phyloP scores from a whole-genome alignment of 108 stramenopile species.

The Mayamaea pseudoterrestris region DNA sequence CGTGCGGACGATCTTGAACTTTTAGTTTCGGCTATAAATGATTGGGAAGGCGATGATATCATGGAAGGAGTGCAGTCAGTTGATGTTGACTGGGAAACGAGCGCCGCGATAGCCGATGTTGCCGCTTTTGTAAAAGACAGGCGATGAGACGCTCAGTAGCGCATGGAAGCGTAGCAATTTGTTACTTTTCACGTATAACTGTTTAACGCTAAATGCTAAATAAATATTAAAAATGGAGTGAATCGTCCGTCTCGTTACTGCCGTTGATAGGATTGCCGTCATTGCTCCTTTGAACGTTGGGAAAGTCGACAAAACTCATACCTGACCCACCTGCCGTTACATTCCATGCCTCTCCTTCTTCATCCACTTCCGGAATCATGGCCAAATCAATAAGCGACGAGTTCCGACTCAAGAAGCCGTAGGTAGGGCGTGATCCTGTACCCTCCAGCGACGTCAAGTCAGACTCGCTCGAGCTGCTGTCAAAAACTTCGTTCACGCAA shows the following conservation, averaged over 20 bases:
- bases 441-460: not conserved
- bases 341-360: not conserved
- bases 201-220: too few relatives aligned
- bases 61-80: slow-evolving; percentile 9
- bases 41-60: slow-evolving; percentile 3
- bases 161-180: too few relatives aligned
- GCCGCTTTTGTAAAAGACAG: too few relatives aligned
- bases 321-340: slow-evolving; percentile 4
- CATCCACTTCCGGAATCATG: slow-evolving; percentile 36
- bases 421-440: not conserved
- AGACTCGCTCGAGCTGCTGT: not conserved
- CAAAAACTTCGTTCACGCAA: slow-evolving; percentile 9
- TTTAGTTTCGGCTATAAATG: slow-evolving; percentile 7
- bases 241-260: too few relatives aligned
- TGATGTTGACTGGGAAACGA: slow-evolving; percentile 6
- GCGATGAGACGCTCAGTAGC: too few relatives aligned
- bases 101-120: not conserved
- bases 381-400: slow-evolving; percentile 67
- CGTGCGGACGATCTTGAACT: slow-evolving; percentile 4
- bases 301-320: slow-evolving; percentile 39
- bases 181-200: too few relatives aligned
- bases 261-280: too few relatives aligned
- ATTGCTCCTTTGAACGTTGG: too few relatives aligned
- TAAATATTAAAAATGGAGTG: too few relatives aligned
- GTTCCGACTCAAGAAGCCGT: slow-evolving; percentile 43